Conservation (phyloP, 495 filamentous ascomycete genomes). For the Aspergillus egyptiacus region DNA sequence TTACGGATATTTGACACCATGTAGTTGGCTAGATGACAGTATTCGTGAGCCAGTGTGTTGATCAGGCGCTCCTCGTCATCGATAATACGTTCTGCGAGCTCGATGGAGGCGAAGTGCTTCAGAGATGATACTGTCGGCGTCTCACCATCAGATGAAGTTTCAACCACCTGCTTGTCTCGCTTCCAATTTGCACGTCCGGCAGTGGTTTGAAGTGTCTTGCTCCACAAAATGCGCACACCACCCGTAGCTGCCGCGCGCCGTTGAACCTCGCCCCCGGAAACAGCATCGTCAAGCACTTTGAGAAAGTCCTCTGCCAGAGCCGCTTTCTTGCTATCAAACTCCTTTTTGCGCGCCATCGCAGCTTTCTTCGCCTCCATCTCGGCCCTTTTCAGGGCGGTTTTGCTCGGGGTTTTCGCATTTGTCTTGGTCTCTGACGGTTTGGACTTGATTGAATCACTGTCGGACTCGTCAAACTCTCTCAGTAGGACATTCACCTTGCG, state of each 20-base stretch:
- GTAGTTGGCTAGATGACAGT: slow-evolving; percentile 86
- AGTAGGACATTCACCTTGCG: slow-evolving; percentile 42
- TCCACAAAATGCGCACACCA: slow-evolving; percentile 77
- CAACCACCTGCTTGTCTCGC: slow-evolving; percentile 30
- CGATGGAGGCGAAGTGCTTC: slow-evolving; percentile 70
- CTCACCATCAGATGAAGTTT: slow-evolving; percentile 3
- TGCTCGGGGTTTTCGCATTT: slow-evolving; percentile 34
- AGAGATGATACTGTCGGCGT: slow-evolving; percentile 8
- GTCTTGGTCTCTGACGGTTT: slow-evolving; percentile 12
- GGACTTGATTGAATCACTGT: slow-evolving; percentile 12
- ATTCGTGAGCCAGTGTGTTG: slow-evolving; percentile 89
- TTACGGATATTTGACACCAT: slow-evolving; percentile 64
- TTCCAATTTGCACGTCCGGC: slow-evolving; percentile 85
- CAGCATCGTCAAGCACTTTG: slow-evolving; percentile 59
- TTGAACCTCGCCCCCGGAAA: slow-evolving; percentile 58
- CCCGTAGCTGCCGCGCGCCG: slow-evolving; percentile 58
- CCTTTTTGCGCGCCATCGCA: slow-evolving; percentile 46
- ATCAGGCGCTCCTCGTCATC: slow-evolving; percentile 68
- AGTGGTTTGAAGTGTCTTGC: slow-evolving; percentile 75
- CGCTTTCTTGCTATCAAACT: slow-evolving; percentile 63
- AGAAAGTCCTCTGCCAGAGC: slow-evolving; percentile 64
- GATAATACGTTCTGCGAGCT: slow-evolving; percentile 83
- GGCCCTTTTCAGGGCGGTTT: slow-evolving; percentile 41
- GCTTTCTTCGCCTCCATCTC: slow-evolving; percentile 37
- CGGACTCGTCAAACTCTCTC: slow-evolving; percentile 27